Evolutionary conservation across 106 monocot species (phyloP).

Genomic region (Agapanthus africanus): DNA sequence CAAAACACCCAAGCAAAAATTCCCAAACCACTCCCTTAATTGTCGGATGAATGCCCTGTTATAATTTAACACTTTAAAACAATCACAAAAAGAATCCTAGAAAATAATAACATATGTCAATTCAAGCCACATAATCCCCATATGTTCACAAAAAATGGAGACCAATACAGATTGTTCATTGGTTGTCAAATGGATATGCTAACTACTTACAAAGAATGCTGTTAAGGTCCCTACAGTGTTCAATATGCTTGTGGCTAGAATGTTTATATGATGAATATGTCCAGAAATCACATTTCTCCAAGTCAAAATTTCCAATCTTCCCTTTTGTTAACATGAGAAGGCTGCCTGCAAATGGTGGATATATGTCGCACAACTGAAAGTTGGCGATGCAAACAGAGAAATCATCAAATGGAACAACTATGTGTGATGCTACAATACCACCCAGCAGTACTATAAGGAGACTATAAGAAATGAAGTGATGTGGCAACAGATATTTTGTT

Average conservation of each 20-base stretch:
- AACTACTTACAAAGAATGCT: not conserved
- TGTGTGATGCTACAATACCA: not conserved
- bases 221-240: not conserved
- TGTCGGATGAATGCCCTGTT: slow-evolving; percentile 74
- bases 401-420: not conserved
- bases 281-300: not conserved
- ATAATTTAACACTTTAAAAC: not conserved
- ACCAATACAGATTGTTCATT: not conserved
- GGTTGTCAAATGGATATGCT: not conserved
- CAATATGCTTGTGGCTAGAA: not conserved
- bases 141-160: not conserved
- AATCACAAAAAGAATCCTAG: not conserved
- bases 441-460: not conserved
- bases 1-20: slow-evolving; percentile 88
- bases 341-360: not conserved
- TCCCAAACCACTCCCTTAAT: slow-evolving; percentile 94
- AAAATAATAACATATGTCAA: slow-evolving; percentile 6
- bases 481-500: not conserved
- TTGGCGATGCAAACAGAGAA: too few relatives aligned
- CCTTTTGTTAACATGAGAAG: not conserved
- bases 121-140: not conserved
- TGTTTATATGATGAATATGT: not conserved
- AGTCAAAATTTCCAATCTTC: not conserved
- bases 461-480: not conserved
- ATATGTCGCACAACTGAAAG: too few relatives aligned